These are phyloP conservation scores for Aspergillus piperis DNA, from an alignment of 2,329 filamentous ascomycete genomes.

Conservation along the genomic window DNA sequence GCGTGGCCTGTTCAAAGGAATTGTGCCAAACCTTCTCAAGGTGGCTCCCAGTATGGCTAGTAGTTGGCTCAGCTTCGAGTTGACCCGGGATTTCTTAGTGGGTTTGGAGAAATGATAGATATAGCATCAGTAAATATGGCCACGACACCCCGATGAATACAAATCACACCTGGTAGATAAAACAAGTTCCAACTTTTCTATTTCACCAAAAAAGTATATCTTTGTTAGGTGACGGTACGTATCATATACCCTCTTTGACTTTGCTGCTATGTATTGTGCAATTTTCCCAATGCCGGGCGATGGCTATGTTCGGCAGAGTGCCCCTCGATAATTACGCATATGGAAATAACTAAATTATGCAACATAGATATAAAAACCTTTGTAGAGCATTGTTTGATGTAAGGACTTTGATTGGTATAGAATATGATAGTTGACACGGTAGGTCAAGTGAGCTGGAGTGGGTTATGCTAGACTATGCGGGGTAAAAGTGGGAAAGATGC, in stretches of 20 bases:
- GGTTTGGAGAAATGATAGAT: conserved; percentile 47
- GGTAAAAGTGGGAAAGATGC: background rate
- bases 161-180: too few relatives aligned
- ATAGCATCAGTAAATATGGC: too few relatives aligned
- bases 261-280: too few relatives aligned
- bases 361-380: background rate
- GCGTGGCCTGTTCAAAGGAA: conserved; percentile 89
- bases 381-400: background rate
- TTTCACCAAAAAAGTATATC: too few relatives aligned
- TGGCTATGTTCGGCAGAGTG: too few relatives aligned
- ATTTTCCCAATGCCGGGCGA: too few relatives aligned
- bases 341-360: background rate
- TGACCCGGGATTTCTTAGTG: conserved; percentile 84
- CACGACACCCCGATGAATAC: too few relatives aligned
- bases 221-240: too few relatives aligned
- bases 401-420: background rate
- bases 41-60: conserved; percentile 98
- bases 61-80: conserved; percentile 95
- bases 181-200: too few relatives aligned
- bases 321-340: background rate
- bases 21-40: conserved; percentile 92
- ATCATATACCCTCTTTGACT: too few relatives aligned
- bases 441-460: background rate
- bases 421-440: too few relatives aligned
- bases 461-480: background rate